Percentiles rank a stretch among this genome's conserved stretches.
Conservation (phyloP, 1,139 yeast genomes). For the Kodamaea anthophila region DNA sequence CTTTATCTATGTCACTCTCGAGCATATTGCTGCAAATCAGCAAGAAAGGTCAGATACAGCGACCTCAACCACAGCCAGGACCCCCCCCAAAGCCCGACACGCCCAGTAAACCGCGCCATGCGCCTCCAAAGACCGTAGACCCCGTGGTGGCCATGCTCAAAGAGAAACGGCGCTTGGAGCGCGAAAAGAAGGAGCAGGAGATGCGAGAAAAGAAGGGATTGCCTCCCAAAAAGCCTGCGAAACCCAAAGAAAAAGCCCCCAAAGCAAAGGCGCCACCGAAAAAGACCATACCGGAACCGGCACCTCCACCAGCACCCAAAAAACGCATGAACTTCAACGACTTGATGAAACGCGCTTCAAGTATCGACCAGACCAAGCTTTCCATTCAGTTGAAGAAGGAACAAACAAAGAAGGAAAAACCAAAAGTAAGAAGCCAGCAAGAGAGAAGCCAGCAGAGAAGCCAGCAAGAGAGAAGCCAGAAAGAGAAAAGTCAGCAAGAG, state of each 20-base stretch:
- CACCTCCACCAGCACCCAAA: conserved; percentile 11
- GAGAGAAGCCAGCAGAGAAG: conserved; percentile 8
- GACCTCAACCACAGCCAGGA: conserved; percentile 1
- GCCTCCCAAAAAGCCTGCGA: conserved; percentile 14
- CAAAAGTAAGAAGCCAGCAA: conserved; percentile 2
- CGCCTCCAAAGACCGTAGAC: conserved; percentile 21
- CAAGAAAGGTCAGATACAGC: conserved; percentile 23
- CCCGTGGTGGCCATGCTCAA: conserved; percentile 58
- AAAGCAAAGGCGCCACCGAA: background rate
- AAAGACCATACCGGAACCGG: background rate
- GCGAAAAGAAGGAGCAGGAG: conserved; percentile 36
- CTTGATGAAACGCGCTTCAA: conserved; percentile 66
- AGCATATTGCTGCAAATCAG: conserved; percentile 26
- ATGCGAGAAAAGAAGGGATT: conserved; percentile 29
- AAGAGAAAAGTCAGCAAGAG: background rate
- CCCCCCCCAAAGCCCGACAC: background rate
- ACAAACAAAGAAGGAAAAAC: conserved; percentile 2
- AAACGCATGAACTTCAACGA: conserved; percentile 60
- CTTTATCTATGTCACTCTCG: conserved; percentile 17
- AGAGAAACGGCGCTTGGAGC: conserved; percentile 56
- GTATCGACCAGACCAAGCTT: conserved; percentile 39
- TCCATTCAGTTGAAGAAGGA: conserved; percentile 27
- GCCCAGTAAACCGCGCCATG: background rate
- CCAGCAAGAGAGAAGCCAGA: conserved; percentile 7
- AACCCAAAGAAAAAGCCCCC: conserved; percentile 1